Conservation (phyloP, 2,329 filamentous ascomycete genomes). For the Sarocladium oryzae region DNA sequence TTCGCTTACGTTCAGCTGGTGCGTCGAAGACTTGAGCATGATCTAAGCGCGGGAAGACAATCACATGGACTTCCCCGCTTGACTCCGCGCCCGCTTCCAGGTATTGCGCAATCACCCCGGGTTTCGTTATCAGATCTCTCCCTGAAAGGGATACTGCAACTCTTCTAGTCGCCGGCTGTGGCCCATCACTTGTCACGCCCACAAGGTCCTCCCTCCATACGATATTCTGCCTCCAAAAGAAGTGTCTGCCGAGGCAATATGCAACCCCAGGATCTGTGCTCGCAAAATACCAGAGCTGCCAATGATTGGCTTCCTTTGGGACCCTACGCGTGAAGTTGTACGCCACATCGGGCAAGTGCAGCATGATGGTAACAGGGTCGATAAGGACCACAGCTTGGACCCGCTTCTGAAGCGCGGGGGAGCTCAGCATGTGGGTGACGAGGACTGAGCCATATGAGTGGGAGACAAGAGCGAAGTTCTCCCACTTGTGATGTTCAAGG, state of each 20-base stretch:
- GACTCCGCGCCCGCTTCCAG: slow-evolving; percentile 22
- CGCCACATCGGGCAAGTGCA: slow-evolving; percentile 64
- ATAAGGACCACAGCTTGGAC: slow-evolving; percentile 42
- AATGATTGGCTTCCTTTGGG: slow-evolving; percentile 57
- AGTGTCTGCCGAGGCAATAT: slow-evolving; percentile 56
- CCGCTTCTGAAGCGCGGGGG: slow-evolving; percentile 39
- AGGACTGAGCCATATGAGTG: slow-evolving; percentile 62
- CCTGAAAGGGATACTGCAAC: slow-evolving; percentile 54
- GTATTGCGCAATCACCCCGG: slow-evolving; percentile 50
- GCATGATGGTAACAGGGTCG: slow-evolving; percentile 59
- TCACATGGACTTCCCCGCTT: slow-evolving; percentile 41
- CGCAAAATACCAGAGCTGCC: slow-evolving; percentile 65
- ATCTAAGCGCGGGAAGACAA: slow-evolving; percentile 56
- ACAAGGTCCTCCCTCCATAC: slow-evolving; percentile 62
- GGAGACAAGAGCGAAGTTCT: slow-evolving; percentile 52
- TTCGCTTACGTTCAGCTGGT: slow-evolving; percentile 18
- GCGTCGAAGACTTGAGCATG: slow-evolving; percentile 57
- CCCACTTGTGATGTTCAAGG: slow-evolving; percentile 49
- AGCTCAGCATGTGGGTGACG: slow-evolving; percentile 54
- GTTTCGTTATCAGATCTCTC: slow-evolving; percentile 60
- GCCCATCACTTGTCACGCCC: slow-evolving; percentile 6
- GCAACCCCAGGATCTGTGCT: slow-evolving; percentile 61
- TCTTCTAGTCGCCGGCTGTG: slow-evolving; percentile 20
- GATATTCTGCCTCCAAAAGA: slow-evolving; percentile 67
- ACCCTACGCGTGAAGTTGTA: slow-evolving; percentile 60